Percentiles rank a stretch among this genome's conserved stretches.
Evolutionary conservation across 23 red algal genomes (phyloP).

Genomic region (Gracilaria caudata): DNA sequence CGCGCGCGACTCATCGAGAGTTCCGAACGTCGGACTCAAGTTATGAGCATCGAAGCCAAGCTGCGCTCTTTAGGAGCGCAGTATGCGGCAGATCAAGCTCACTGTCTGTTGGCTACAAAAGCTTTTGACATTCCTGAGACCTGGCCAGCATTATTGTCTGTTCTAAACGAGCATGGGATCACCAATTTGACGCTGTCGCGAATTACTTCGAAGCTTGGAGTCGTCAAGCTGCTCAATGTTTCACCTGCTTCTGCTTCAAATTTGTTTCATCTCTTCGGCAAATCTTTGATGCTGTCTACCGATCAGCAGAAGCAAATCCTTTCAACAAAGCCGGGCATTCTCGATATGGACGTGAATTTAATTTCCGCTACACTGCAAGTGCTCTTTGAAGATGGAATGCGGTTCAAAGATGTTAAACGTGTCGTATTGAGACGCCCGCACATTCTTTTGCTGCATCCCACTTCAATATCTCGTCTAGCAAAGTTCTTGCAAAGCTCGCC

Average conservation of each 20-base stretch:
- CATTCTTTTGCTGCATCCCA: constrained; percentile 22
- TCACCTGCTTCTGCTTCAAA: neutral
- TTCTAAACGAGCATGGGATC: constrained; percentile 14
- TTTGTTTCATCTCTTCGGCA: constrained; percentile 14
- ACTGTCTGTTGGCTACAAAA: neutral
- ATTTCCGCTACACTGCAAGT: neutral
- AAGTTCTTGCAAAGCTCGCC: constrained; percentile 6
- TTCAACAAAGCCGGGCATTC: constrained; percentile 5
- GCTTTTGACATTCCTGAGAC: neutral
- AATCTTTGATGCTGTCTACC: neutral
- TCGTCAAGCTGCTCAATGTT: constrained; percentile 22
- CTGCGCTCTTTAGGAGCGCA: neutral
- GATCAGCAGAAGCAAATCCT: constrained; percentile 19
- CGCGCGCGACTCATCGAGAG: neutral
- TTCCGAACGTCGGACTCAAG: neutral
- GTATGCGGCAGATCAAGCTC: neutral
- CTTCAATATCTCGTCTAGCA: neutral
- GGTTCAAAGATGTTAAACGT: constrained; percentile 8
- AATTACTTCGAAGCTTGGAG: constrained; percentile 22
- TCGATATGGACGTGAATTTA: constrained; percentile 8
- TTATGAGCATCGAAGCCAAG: neutral
- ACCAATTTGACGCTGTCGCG: constrained; percentile 32
- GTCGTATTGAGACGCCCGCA: constrained; percentile 35
- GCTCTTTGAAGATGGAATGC: constrained; percentile 12
- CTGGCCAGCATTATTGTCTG: constrained; percentile 10